Conservation (phyloP, 2,329 filamentous ascomycete genomes). For the Teratosphaeria zuluensis region DNA sequence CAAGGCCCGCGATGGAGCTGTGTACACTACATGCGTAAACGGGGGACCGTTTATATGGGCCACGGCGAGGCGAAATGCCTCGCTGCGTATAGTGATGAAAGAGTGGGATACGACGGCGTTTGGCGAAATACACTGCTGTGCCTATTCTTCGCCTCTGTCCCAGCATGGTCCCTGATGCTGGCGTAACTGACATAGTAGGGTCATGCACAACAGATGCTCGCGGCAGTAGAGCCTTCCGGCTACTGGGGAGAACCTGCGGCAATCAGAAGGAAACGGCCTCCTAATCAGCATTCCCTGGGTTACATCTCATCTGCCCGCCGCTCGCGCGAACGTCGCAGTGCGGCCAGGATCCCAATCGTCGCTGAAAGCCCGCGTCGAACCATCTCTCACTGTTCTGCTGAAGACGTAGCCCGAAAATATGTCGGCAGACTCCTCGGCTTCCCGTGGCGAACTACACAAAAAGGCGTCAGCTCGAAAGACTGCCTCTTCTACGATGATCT, state of each 20-base stretch:
- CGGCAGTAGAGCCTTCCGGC: too few relatives aligned
- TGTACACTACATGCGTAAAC: background rate
- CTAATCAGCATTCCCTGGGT: background rate
- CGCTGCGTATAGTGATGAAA: background rate
- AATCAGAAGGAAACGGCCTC: too few relatives aligned
- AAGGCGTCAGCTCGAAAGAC: background rate
- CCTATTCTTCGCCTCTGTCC: background rate
- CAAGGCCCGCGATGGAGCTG: background rate
- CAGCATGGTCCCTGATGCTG: background rate
- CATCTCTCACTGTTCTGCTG: constrained; percentile 8
- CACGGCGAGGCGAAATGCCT: background rate
- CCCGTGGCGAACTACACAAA: background rate
- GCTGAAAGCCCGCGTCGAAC: constrained; percentile 9
- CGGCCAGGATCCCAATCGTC: constrained; percentile 14
- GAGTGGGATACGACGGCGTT: background rate
- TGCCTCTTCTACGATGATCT: background rate
- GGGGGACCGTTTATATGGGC: background rate
- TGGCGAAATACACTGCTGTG: background rate
- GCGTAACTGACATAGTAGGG: too few relatives aligned
- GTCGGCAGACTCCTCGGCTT: constrained; percentile 4
- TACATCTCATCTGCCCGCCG: background rate
- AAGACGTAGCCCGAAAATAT: constrained; percentile 11
- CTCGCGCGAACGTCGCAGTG: constrained; percentile 5
- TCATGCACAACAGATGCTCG: too few relatives aligned
- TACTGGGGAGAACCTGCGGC: too few relatives aligned